Percentiles rank a stretch among this genome's conserved stretches.
These are phyloP conservation scores for Mycena citricolor DNA, from an alignment of 1,284 basidiomycete genomes.

Conservation along the genomic window DNA sequence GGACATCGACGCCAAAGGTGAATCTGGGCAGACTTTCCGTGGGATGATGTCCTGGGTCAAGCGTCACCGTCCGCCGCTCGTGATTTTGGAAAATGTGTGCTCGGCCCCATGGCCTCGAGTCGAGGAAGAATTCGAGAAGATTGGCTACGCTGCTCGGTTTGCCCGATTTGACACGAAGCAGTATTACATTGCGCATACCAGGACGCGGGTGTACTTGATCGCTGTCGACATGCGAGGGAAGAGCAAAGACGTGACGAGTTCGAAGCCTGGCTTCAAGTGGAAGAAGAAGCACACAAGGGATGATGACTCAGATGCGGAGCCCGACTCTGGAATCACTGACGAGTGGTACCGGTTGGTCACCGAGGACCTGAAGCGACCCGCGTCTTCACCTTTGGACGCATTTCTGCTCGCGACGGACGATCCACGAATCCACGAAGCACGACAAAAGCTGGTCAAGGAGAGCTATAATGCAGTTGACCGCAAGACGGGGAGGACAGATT, in stretches of 20 bases:
- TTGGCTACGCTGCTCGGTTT: slow-evolving; percentile 76
- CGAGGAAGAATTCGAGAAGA: slow-evolving; percentile 71
- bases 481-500: slow-evolving; percentile 77
- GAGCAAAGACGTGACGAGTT: too few relatives aligned
- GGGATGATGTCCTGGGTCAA: slow-evolving; percentile 94
- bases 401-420: slow-evolving; percentile 92
- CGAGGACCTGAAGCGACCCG: slow-evolving; percentile 73
- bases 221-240: slow-evolving; percentile 70
- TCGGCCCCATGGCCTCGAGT: slow-evolving; percentile 87
- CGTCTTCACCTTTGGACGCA: slow-evolving; percentile 87
- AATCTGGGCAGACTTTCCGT: slow-evolving; percentile 87
- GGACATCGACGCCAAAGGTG: slow-evolving; percentile 82
- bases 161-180: slow-evolving; percentile 87
- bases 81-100: slow-evolving; percentile 94
- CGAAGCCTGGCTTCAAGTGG: too few relatives aligned
- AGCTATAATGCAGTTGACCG: slow-evolving; percentile 59
- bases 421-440: slow-evolving; percentile 84
- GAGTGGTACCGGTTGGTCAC: slow-evolving; percentile 71
- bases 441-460: slow-evolving; percentile 79
- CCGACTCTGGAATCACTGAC: slow-evolving; percentile 56
- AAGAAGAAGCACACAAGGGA: too few relatives aligned
- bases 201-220: slow-evolving; percentile 85
- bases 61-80: slow-evolving; percentile 83
- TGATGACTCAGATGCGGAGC: too few relatives aligned
- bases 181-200: slow-evolving; percentile 94